Conservation (phyloP, 1,139 yeast genomes). For the Zygosaccharomyces sapae region DNA sequence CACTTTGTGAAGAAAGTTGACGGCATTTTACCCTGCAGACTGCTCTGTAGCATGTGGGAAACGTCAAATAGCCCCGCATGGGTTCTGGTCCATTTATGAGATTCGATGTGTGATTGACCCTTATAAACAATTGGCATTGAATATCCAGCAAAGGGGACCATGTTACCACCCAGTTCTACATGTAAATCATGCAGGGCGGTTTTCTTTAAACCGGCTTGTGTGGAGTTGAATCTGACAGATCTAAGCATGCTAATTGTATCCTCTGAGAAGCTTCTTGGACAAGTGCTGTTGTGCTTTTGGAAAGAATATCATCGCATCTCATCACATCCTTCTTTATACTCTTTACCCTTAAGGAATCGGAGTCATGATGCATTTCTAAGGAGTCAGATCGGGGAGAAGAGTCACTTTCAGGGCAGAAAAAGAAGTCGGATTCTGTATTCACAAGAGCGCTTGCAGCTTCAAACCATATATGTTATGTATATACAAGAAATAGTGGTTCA, state of each 20-base stretch:
- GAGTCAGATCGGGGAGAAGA: conserved; percentile 1
- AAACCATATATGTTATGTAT: neutral
- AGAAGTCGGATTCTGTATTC: neutral
- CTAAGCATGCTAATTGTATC: conserved; percentile 6
- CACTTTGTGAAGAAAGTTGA: conserved; percentile 68
- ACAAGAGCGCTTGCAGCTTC: neutral
- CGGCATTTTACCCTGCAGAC: conserved; percentile 64
- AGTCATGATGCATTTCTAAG: neutral
- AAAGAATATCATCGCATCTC: neutral
- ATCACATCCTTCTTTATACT: neutral
- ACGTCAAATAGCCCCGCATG: conserved; percentile 93
- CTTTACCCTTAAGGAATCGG: neutral
- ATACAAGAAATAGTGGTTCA: neutral
- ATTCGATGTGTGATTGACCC: conserved; percentile 79
- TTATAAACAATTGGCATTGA: conserved; percentile 89
- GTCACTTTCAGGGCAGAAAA: neutral
- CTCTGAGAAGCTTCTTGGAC: no score
- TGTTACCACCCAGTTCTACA: conserved; percentile 71
- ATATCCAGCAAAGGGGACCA: conserved; percentile 94
- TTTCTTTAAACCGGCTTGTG: conserved; percentile 40
- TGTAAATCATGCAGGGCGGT: conserved; percentile 86
- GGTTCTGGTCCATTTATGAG: conserved; percentile 88
- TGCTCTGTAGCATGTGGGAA: conserved; percentile 94
- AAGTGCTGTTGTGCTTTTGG: no score
- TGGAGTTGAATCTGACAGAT: conserved; percentile 33